phyloP scores from a whole-genome alignment of 2,329 filamentous ascomycete species.

The Rutstroemia sp. region DNA sequence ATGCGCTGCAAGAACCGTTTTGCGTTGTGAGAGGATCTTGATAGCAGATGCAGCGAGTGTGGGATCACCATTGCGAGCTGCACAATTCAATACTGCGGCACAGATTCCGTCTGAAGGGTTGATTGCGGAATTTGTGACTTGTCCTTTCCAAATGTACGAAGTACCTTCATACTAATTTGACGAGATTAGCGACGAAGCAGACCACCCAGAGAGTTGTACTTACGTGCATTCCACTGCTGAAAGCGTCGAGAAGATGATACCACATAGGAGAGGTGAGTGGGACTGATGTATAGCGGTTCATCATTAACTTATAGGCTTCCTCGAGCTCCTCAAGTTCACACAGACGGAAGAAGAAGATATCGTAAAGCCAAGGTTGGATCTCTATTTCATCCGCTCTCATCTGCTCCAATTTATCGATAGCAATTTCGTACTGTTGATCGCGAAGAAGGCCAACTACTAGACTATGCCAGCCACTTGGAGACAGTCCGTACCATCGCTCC shows the following conservation, averaged over 20 bases:
- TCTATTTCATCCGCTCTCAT: conserved; percentile 50
- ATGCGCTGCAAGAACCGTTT: conserved; percentile 49
- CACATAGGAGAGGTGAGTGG: conserved; percentile 39
- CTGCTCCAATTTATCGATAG: conserved; percentile 60
- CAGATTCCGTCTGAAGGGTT: conserved; percentile 59
- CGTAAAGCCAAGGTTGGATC: conserved; percentile 67
- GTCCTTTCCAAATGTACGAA: conserved; percentile 62
- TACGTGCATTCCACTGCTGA: conserved; percentile 56
- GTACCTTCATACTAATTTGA: conserved; percentile 51
- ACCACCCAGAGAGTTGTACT: conserved; percentile 25
- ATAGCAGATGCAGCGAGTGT: conserved; percentile 65
- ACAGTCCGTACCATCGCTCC: conserved; percentile 60
- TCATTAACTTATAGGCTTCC: conserved; percentile 64
- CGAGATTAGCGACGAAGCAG: background rate
- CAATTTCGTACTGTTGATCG: conserved; percentile 77
- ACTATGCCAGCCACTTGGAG: conserved; percentile 54
- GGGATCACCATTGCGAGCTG: conserved; percentile 60
- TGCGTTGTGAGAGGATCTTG: conserved; percentile 51
- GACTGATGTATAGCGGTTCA: conserved; percentile 40
- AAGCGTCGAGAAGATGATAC: conserved; percentile 68
- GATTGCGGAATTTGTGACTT: conserved; percentile 51
- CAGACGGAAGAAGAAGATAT: conserved; percentile 68
- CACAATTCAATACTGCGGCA: conserved; percentile 63
- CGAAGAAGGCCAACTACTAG: conserved; percentile 69
- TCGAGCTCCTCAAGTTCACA: conserved; percentile 67